Base-by-base conservation (phyloP, 495 filamentous ascomycete genomes). In the Durotheca rogersii region DNA sequence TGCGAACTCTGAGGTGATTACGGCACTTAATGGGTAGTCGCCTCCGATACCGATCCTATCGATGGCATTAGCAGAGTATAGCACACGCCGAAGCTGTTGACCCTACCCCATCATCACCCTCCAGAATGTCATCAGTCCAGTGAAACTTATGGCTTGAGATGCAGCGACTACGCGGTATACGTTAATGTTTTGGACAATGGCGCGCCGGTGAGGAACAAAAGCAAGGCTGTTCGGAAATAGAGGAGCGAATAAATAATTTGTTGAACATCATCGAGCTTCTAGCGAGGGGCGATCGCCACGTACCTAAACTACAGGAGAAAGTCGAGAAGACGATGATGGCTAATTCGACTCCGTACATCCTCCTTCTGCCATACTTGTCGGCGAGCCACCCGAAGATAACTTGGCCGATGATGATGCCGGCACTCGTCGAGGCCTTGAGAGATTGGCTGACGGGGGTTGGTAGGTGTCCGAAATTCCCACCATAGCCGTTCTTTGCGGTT, bases 1-100 rank as follows among this genome's bases (percentile, higher is more conserved):
- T 15, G 87, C 88, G 64, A 89, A 90, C 80, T 91, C 87, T 2
- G 88, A 86, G 9, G 86, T 91, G 53, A 94, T 91, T 44, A 89
- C 81, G 0, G 82, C 81, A n/a, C 80, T 84, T 17, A 91, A 70
- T 0, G 87, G 87, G 60, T 89, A 89, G 65, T 89, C 87, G 33
- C 83, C 83, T 34, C 85, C 85, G 46, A 88, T 87, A 7, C 83
- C 83, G 25, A 84, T 67, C 17, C 68, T 68, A 16, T 0, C n/a
- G 17, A 47, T 27, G 3, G 27, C 9, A 33, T 56, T 59, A 51
- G 38, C 23, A 35, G 16, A 14, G 11, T 27, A 11, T 29, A 4
- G n/a, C 7, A n/a, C 2, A 43, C 45, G 29, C 45, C 61, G 9
- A 68, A 42, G 14, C 18, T 34, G 10, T 18, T 41, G n/a, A 7